phyloP scores from a whole-genome alignment of 805 yeast genomes.

The Candida takata region DNA sequence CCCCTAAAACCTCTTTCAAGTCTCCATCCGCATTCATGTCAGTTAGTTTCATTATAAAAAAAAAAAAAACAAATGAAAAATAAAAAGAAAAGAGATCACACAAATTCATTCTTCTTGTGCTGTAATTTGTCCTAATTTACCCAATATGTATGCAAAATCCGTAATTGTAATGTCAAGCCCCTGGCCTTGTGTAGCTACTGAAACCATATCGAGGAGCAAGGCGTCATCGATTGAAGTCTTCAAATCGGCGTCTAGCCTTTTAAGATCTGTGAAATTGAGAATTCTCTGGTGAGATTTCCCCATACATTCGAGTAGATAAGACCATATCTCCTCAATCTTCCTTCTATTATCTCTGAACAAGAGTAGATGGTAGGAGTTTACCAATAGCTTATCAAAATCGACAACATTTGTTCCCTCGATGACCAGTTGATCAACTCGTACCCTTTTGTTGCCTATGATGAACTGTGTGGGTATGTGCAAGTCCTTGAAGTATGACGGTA shows the following conservation, averaged over 20 bases:
- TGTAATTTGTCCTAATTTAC: constrained; percentile 34
- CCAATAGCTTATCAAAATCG: constrained; percentile 40
- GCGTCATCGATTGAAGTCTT: constrained; percentile 27
- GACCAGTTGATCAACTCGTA: constrained; percentile 22
- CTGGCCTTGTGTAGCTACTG: constrained; percentile 34
- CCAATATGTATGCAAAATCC: constrained; percentile 43
- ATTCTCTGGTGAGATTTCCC: constrained; percentile 15
- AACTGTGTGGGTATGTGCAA: constrained; percentile 27
- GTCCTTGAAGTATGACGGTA: constrained; percentile 25
- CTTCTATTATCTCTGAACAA: constrained; percentile 32
- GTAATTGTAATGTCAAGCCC: constrained; percentile 30
- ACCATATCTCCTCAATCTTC: constrained; percentile 36
- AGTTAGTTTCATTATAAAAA: background rate
- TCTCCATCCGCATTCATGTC: background rate
- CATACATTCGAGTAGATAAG: constrained; percentile 22
- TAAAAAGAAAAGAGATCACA: background rate
- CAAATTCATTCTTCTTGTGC: background rate
- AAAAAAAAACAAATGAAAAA: too few relatives aligned
- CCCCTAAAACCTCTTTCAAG: background rate
- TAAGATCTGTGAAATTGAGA: constrained; percentile 34
- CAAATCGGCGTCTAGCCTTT: constrained; percentile 25
- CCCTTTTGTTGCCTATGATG: constrained; percentile 21
- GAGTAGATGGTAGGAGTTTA: constrained; percentile 34
- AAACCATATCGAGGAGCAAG: constrained; percentile 39
- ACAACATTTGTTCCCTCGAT: constrained; percentile 37